Conservation (phyloP, 169 alveolate genomes). For the Ichthyophthirius multifiliis region DNA sequence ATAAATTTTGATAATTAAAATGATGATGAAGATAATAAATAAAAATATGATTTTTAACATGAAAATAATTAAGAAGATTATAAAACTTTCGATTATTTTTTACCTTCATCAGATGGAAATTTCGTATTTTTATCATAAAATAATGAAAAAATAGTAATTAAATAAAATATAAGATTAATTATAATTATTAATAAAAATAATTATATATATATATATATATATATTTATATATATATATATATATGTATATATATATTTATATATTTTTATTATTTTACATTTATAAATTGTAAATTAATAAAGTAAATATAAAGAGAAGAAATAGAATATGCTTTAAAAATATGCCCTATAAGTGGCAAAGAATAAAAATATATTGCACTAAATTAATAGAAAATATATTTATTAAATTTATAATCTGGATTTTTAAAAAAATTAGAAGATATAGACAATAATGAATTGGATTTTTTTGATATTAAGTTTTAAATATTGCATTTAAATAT, state of each 20-base stretch:
- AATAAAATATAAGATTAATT: no score
- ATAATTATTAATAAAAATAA: no score
- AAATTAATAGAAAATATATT: neutral
- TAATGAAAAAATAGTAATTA: neutral
- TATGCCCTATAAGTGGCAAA: constrained; percentile 5
- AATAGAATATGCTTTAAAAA: neutral
- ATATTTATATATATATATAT: no score
- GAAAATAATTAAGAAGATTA: neutral
- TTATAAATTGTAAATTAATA: neutral
- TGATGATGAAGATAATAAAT: neutral
- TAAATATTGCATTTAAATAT: neutral
- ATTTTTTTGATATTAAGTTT: neutral
- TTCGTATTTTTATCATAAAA: neutral
- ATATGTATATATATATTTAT: no score
- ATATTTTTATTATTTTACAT: no score
- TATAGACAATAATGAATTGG: neutral
- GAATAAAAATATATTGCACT: constrained; percentile 1
- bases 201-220: no score
- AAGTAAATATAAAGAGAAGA: neutral
- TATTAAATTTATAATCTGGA: neutral
- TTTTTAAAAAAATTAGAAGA: neutral
- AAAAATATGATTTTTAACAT: neutral
- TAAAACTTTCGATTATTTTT: neutral
- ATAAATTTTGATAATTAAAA: neutral
- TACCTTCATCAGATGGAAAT: neutral